Evolutionary conservation across 2,329 filamentous ascomycete genomes (phyloP).

Genomic region (Trichoderma lentiforme): DNA sequence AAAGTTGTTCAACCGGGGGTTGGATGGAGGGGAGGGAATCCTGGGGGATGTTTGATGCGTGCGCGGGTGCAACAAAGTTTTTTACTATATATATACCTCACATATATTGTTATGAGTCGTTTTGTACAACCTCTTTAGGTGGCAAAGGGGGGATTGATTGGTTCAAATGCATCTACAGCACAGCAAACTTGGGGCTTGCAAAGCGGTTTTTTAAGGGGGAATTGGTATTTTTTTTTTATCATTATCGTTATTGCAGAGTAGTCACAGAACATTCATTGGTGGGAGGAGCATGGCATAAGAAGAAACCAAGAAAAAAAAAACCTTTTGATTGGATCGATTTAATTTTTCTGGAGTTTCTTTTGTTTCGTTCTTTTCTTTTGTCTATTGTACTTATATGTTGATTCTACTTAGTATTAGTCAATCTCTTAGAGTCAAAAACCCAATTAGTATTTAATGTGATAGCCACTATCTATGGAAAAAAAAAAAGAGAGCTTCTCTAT

Average conservation of each 20-base stretch:
- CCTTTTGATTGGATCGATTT: neutral
- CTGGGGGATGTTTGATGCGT: neutral
- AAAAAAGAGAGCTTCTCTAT: neutral
- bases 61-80: neutral
- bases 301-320: neutral
- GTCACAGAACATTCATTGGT: constrained; percentile 1
- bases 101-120: constrained; percentile 5
- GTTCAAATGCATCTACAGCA: neutral
- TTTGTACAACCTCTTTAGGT: constrained; percentile 8
- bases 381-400: neutral
- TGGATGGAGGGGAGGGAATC: neutral
- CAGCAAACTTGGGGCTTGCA: neutral
- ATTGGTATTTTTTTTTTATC: neutral
- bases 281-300: neutral
- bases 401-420: neutral
- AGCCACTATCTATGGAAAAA: no score
- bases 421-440: neutral
- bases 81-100: constrained; percentile 13
- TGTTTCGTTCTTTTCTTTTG: neutral
- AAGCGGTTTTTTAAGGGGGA: neutral
- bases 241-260: neutral
- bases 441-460: neutral
- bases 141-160: neutral
- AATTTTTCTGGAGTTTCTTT: neutral
- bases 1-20: neutral